Base-by-base conservation (phyloP, 2,329 filamentous ascomycete genomes). In the Aureobasidium sp. region DNA sequence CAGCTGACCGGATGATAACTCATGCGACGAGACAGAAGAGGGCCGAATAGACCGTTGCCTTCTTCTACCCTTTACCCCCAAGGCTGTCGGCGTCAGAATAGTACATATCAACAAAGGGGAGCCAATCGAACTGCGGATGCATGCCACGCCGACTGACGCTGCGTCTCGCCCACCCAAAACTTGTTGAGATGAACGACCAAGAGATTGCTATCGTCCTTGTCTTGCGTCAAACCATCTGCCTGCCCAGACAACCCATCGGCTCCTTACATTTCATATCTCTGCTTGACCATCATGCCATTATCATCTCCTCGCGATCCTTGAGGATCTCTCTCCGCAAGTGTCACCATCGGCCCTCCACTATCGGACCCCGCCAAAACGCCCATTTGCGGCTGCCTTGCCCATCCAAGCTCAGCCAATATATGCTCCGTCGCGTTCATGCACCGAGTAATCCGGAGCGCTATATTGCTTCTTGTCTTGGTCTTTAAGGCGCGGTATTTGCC, bases 61-160 rank as follows among this genome's bases (percentile, higher is more conserved):
- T 57, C 53, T 45, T 57, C 14, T 27, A 39, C 24, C 42, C n/a
- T 29, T 57, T 35, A 17, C 29, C 37, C 37, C 42, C 53, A 57
- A 57, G 53, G 53, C 53, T 45, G 53, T 17, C 53, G 42, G 53
- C 39, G 39, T 35, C 27, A 39, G 27, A 45, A 37, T 11, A 49
- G 22, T 49, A n/a, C 47, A 45, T 33, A 59, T 49, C 56, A 49
- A 49, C 44, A 45, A 52, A 31, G 45, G 47, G 37, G 22, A 52
- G 57, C 57, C 57, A 60, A 60, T 60, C 45, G 57, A 59, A 59
- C 45, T 42, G 56, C 56, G 56, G 56, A 59, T 60, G 47, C 31
- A 39, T 48, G 19, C 56, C 56, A 59, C 44, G 53, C 50, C 37
- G 35, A 33, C 39, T 27, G 37, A 44, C 22, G 31, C 33, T 52